Percentiles rank a stretch among this genome's conserved stretches.
These are phyloP conservation scores for Russula griseocarnosa DNA, from an alignment of 768 basidiomycete genomes.

Conservation along the genomic window DNA sequence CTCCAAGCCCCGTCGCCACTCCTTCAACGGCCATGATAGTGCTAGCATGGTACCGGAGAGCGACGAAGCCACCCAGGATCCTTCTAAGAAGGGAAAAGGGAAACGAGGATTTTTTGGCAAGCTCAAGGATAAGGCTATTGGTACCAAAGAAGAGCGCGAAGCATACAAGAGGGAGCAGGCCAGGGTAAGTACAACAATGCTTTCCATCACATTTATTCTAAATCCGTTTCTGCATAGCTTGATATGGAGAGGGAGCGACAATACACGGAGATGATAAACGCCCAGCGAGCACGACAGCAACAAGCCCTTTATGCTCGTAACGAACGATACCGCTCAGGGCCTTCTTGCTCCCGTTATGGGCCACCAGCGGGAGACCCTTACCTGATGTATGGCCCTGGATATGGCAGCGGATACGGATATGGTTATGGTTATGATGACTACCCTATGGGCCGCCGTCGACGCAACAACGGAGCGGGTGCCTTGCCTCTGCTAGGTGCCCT, in stretches of 20 bases:
- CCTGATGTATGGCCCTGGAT: slow-evolving; percentile 13
- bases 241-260: slow-evolving; percentile 16
- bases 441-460: not conserved
- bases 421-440: too few relatives aligned
- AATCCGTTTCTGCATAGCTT: slow-evolving; percentile 12
- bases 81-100: slow-evolving; percentile 28
- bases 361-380: slow-evolving; percentile 31
- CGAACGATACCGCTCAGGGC: not conserved
- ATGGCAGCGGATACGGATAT: slow-evolving; percentile 25
- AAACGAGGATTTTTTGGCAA: slow-evolving; percentile 56
- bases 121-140: slow-evolving; percentile 59
- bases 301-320: slow-evolving; percentile 10
- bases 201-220: not conserved
- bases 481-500: slow-evolving; percentile 37
- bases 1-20: slow-evolving; percentile 27
- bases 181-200: slow-evolving; percentile 29
- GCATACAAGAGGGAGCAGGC: slow-evolving; percentile 37
- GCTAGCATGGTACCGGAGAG: slow-evolving; percentile 29
- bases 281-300: not conserved
- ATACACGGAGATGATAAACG: slow-evolving; percentile 2
- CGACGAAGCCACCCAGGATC: not conserved
- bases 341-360: slow-evolving; percentile 27
- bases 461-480: slow-evolving; percentile 25
- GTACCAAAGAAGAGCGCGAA: slow-evolving; percentile 62
- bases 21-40: slow-evolving; percentile 23